Percentiles rank a stretch among this genome's conserved stretches.
These are phyloP conservation scores for Jamesozyma lodderae DNA, from an alignment of 805 yeast species.

Conservation along the genomic window DNA sequence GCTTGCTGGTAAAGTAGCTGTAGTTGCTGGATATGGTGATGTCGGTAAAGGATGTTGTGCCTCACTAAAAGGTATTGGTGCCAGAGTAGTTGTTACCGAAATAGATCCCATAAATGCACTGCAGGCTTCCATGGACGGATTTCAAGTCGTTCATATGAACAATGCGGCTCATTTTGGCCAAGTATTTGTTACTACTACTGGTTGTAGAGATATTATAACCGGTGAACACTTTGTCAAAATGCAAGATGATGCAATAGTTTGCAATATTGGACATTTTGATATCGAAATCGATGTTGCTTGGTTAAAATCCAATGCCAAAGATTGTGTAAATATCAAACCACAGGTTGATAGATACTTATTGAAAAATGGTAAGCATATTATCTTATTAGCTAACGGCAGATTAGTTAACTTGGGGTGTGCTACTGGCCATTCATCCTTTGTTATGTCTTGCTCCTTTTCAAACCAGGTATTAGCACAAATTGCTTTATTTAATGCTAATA, in stretches of 20 bases:
- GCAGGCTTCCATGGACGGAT: conserved; percentile 98
- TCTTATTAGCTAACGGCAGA: conserved; percentile 97
- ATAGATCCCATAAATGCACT: conserved; percentile 97
- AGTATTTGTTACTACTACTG: conserved; percentile 97
- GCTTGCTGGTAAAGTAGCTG: conserved; percentile 99
- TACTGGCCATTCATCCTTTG: conserved; percentile 98
- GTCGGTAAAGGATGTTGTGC: conserved; percentile 99
- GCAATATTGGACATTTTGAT: conserved; percentile 99
- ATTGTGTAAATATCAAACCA: conserved; percentile 94
- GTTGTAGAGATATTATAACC: conserved; percentile 96
- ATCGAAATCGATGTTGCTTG: conserved; percentile 98
- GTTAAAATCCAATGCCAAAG: conserved; percentile 89
- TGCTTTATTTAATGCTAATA: conserved; percentile 85
- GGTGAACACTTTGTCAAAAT: conserved; percentile 76
- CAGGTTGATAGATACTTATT: conserved; percentile 96
- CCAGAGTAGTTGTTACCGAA: conserved; percentile 94
- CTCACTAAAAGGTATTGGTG: conserved; percentile 98
- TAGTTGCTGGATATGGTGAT: conserved; percentile 99
- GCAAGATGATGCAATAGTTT: conserved; percentile 99
- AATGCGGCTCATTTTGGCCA: conserved; percentile 90
- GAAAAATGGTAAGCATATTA: conserved; percentile 83
- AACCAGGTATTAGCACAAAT: conserved; percentile 99
- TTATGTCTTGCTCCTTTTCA: conserved; percentile 98
- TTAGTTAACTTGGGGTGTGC: conserved; percentile 99
- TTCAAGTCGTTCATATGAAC: conserved; percentile 90